Conservation (phyloP, 257 asterid genomes). For the Petrea volubilis region DNA sequence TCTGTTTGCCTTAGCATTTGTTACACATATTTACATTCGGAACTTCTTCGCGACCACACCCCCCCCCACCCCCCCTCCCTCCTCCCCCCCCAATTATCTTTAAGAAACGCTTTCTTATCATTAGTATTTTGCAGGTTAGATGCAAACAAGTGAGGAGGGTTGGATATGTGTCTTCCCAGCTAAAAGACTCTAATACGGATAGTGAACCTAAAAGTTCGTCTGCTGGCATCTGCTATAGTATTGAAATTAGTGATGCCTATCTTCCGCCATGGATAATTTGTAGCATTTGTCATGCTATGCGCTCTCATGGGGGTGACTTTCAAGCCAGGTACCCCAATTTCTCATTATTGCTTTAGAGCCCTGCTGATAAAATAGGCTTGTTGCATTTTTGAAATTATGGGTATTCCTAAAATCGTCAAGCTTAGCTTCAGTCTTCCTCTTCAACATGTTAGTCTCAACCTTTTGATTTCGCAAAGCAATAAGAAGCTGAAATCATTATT, state of each 20-base stretch:
- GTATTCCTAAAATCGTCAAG: neutral
- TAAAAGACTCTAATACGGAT: conserved; percentile 38
- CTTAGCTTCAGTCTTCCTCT: neutral
- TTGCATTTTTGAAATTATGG: neutral
- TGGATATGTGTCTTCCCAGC: conserved; percentile 47
- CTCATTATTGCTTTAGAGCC: conserved; percentile 6
- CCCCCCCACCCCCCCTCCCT: too few relatives aligned
- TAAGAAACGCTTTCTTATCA: neutral
- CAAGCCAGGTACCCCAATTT: conserved; percentile 69
- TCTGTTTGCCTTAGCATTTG: conserved; percentile 1
- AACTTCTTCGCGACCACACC: too few relatives aligned
- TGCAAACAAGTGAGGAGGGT: conserved; percentile 85
- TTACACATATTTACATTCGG: neutral
- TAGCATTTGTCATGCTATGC: conserved; percentile 67
- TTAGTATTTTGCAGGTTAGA: conserved; percentile 58
- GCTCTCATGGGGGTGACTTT: conserved; percentile 61
- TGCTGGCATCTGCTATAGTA: conserved; percentile 65
- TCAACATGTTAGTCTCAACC: neutral
- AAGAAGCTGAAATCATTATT: neutral
- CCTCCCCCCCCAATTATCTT: neutral
- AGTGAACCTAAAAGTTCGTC: conserved; percentile 49
- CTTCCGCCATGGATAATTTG: conserved; percentile 87
- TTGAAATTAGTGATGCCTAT: conserved; percentile 75
- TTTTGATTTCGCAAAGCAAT: neutral
- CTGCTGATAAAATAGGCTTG: neutral